Conservation (phyloP, 441 rosid genomes). For the Bruguiera hainesii region DNA sequence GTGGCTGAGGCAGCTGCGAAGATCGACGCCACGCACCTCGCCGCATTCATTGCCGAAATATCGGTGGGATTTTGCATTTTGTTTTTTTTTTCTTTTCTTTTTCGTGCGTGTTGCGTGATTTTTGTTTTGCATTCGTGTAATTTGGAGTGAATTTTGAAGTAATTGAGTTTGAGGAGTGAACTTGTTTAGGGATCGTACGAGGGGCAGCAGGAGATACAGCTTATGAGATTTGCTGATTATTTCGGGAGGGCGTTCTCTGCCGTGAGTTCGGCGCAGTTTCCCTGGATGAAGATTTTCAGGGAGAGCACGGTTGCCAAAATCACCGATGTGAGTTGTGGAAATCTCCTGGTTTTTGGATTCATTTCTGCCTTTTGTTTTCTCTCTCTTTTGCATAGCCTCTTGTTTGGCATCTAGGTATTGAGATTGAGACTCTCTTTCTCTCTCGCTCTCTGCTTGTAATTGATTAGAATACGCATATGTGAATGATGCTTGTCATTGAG, state of each 20-base stretch:
- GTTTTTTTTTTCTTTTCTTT: too few relatives aligned
- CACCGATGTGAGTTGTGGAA: slow-evolving; percentile 52
- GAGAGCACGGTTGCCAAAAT: slow-evolving; percentile 67
- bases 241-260: slow-evolving; percentile 70
- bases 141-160: slow-evolving; percentile 14
- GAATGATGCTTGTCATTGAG: too few relatives aligned
- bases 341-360: not conserved
- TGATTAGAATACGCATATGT: too few relatives aligned
- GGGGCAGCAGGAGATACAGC: slow-evolving; percentile 74
- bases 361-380: not conserved
- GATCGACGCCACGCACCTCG: slow-evolving; percentile 67
- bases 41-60: slow-evolving; percentile 56
- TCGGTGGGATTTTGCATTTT: slow-evolving; percentile 31
- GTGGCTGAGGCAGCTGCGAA: slow-evolving; percentile 75
- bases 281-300: slow-evolving; percentile 79
- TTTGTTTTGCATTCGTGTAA: too few relatives aligned
- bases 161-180: not conserved
- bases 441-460: too few relatives aligned
- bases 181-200: slow-evolving; percentile 55
- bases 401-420: too few relatives aligned
- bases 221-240: slow-evolving; percentile 86
- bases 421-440: too few relatives aligned
- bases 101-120: too few relatives aligned
- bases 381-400: too few relatives aligned
- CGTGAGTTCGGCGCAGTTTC: slow-evolving; percentile 69